Evolutionary conservation across 2,329 filamentous ascomycete genomes (phyloP).

Genomic region (Phialocephala subalpina): DNA sequence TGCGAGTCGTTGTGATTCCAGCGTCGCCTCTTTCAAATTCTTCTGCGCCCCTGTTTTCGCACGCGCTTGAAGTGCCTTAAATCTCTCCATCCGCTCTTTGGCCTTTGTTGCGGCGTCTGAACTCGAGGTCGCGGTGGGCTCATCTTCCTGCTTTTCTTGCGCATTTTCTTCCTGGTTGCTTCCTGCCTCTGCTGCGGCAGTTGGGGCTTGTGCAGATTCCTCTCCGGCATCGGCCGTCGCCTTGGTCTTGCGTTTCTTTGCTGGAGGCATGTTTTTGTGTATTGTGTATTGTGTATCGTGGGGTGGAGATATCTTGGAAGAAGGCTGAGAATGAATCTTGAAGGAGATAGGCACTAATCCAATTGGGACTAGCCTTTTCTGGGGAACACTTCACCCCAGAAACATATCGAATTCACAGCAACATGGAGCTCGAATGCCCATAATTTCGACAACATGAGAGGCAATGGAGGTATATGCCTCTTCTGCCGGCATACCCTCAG

Average conservation of each 20-base stretch:
- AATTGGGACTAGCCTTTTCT: not conserved
- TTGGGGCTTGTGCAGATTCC: constrained; percentile 20
- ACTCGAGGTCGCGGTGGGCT: constrained; percentile 30
- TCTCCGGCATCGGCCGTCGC: constrained; percentile 35
- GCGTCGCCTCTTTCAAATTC: constrained; percentile 85
- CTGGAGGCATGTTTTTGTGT: constrained; percentile 47
- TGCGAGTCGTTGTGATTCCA: constrained; percentile 81
- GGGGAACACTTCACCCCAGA: not conserved
- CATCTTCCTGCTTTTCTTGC: constrained; percentile 22
- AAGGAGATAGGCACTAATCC: not conserved
- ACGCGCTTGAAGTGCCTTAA: constrained; percentile 86
- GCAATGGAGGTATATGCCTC: constrained; percentile 12
- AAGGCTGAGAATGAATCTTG: not conserved
- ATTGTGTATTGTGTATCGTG: constrained; percentile 12
- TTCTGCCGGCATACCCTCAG: constrained; percentile 26
- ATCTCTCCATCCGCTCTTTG: constrained; percentile 78
- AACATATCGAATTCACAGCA: not conserved
- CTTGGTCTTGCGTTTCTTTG: constrained; percentile 55
- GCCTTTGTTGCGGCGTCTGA: constrained; percentile 54
- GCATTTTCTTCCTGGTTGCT: constrained; percentile 22
- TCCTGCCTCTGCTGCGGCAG: constrained; percentile 17
- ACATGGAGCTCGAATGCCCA: not conserved
- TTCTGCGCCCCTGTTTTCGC: constrained; percentile 74
- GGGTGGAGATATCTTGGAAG: constrained; percentile 3
- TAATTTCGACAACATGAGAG: not conserved